Conservation (phyloP, 495 filamentous ascomycete genomes). For the Hyaloscypha variabilis region DNA sequence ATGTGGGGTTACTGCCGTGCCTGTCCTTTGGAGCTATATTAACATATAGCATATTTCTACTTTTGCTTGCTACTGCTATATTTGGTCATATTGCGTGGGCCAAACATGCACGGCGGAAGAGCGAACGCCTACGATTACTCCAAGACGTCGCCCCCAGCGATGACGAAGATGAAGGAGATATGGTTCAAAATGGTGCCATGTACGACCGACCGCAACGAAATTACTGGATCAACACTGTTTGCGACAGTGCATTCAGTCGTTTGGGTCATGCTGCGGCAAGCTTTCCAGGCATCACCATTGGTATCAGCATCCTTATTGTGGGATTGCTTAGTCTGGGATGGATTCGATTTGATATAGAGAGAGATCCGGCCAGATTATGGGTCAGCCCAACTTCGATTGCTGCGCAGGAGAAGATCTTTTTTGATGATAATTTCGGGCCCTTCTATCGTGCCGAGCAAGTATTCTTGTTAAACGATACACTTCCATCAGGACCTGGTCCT, state of each 20-base stretch:
- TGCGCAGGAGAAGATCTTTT: constrained; percentile 91
- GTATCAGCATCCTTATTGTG: constrained; percentile 68
- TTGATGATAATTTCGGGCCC: constrained; percentile 92
- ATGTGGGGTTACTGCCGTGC: constrained; percentile 85
- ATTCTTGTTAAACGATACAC: constrained; percentile 89
- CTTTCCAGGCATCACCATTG: constrained; percentile 84
- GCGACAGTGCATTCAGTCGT: constrained; percentile 78
- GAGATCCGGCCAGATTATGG: constrained; percentile 89
- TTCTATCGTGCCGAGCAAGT: constrained; percentile 94
- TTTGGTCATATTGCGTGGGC: constrained; percentile 75
- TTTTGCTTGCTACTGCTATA: constrained; percentile 64
- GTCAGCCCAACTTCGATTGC: constrained; percentile 91
- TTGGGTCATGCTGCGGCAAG: constrained; percentile 80
- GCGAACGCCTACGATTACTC: constrained; percentile 80
- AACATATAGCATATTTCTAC: constrained; percentile 75
- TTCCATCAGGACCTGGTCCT: constrained; percentile 62
- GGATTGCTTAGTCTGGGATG: constrained; percentile 80
- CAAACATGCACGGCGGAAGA: constrained; percentile 70
- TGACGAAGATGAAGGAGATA: constrained; percentile 85
- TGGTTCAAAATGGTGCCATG: constrained; percentile 71
- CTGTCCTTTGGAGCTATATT: constrained; percentile 90
- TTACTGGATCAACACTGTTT: constrained; percentile 77
- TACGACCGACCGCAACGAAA: constrained; percentile 68
- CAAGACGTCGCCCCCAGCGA: constrained; percentile 84
- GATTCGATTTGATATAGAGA: constrained; percentile 84